Evolutionary conservation across 345 rosid species (phyloP).

Genomic region (Nasturtium officinale): DNA sequence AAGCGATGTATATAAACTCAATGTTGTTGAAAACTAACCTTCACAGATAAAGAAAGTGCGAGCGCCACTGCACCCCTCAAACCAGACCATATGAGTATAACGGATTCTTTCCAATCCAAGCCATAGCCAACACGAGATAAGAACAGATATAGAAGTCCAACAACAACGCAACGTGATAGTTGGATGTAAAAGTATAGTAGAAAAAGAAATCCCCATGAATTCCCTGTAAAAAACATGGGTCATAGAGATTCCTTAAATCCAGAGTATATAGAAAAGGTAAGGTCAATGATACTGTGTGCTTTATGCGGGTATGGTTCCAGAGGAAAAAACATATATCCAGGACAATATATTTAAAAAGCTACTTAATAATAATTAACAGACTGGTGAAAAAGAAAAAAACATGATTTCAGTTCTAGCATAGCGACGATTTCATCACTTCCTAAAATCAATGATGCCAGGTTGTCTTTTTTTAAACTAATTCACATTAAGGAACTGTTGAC

Average conservation of each 20-base stretch:
- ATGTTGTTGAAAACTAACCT: constrained; percentile 58
- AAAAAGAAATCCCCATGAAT: constrained; percentile 77
- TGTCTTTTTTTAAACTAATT: neutral
- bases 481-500: neutral
- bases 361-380: neutral
- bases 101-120: constrained; percentile 90
- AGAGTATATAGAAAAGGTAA: neutral
- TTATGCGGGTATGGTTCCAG: constrained; percentile 2
- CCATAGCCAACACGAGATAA: constrained; percentile 80
- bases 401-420: constrained; percentile 5
- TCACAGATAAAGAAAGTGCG: constrained; percentile 83
- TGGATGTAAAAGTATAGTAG: constrained; percentile 74
- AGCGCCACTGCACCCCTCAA: constrained; percentile 95
- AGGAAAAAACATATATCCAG: neutral
- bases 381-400: neutral
- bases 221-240: constrained; percentile 54
- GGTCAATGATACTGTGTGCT: neutral
- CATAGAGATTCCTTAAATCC: neutral
- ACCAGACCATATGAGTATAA: constrained; percentile 87
- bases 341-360: neutral
- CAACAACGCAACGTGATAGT: constrained; percentile 71
- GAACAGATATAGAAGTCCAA: constrained; percentile 65
- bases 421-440: neutral
- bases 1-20: neutral
- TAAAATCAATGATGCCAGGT: constrained; percentile 11